A percentile compares a stretch with the other conserved stretches of the same genome.
These are phyloP conservation scores for Saksenaea vasiformis DNA, from an alignment of 371 early-diverging fungal genomes.

Conservation along the genomic window DNA sequence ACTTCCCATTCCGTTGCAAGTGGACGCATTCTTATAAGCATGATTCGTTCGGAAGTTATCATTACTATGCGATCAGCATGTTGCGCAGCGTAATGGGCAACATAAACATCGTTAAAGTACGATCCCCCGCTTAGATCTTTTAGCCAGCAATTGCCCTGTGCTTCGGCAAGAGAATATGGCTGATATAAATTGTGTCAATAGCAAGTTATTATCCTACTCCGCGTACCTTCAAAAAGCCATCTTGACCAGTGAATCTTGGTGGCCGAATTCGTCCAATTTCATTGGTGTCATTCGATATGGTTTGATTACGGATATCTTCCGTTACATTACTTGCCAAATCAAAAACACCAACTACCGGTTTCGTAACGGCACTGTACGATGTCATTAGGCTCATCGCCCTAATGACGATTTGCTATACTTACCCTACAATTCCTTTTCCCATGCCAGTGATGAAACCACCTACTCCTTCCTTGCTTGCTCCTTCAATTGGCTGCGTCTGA, in stretches of 20 bases:
- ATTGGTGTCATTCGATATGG: conserved; percentile 75
- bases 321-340: conserved; percentile 92
- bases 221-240: conserved; percentile 64
- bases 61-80: conserved; percentile 74
- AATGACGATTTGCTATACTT: neutral
- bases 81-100: conserved; percentile 80
- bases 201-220: neutral
- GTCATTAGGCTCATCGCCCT: neutral
- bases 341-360: conserved; percentile 92
- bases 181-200: conserved; percentile 14
- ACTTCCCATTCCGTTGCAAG: conserved; percentile 75
- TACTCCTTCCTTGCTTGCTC: conserved; percentile 81
- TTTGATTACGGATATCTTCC: conserved; percentile 53
- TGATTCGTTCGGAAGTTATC: conserved; percentile 69
- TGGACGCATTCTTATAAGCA: conserved; percentile 65
- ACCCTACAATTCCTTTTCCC: conserved; percentile 83
- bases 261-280: conserved; percentile 75
- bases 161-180: conserved; percentile 82
- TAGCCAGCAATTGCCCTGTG: conserved; percentile 90
- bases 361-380: conserved; percentile 74
- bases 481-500: conserved; percentile 79
- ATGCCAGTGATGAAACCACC: conserved; percentile 86
- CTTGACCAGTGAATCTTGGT: conserved; percentile 85
- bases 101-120: conserved; percentile 80
- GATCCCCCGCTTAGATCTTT: conserved; percentile 80